Evolutionary conservation across 306 rosid genomes (phyloP).

Genomic region (Lablab purpureus): DNA sequence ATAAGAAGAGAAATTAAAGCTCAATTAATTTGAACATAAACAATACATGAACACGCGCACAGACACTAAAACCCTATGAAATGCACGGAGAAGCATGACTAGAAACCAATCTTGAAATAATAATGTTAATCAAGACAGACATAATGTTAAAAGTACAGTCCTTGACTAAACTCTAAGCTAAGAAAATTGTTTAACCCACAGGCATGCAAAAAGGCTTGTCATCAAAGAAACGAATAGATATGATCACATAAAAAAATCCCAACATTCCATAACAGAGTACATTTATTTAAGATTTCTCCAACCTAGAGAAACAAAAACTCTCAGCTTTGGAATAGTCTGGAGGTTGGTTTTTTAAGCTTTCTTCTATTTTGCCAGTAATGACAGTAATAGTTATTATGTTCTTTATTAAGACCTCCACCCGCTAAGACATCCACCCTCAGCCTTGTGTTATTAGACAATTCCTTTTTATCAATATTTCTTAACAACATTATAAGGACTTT

Average conservation of each 20-base stretch:
- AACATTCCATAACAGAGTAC: neutral
- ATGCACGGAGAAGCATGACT: neutral
- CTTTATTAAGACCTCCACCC: no score
- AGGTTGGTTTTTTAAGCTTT: neutral
- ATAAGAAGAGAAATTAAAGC: neutral
- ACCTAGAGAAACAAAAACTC: neutral
- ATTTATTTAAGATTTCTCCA: slow-evolving; percentile 1
- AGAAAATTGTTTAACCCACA: neutral
- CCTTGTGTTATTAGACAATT: no score
- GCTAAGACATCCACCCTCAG: no score
- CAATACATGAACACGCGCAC: neutral
- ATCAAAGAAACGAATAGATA: neutral
- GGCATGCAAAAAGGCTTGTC: no score
- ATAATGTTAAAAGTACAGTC: neutral
- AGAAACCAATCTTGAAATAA: neutral
- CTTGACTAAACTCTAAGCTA: neutral
- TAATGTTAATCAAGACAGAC: neutral
- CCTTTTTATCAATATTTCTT: no score
- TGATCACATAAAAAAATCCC: neutral
- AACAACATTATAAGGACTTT: no score
- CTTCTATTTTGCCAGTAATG: no score
- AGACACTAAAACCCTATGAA: neutral
- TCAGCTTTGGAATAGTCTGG: slow-evolving; percentile 8
- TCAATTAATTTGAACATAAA: neutral
- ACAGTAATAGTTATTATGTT: no score